Evolutionary conservation across 2,329 filamentous ascomycete genomes (phyloP).

Genomic region (Epicoccum sorghinum): DNA sequence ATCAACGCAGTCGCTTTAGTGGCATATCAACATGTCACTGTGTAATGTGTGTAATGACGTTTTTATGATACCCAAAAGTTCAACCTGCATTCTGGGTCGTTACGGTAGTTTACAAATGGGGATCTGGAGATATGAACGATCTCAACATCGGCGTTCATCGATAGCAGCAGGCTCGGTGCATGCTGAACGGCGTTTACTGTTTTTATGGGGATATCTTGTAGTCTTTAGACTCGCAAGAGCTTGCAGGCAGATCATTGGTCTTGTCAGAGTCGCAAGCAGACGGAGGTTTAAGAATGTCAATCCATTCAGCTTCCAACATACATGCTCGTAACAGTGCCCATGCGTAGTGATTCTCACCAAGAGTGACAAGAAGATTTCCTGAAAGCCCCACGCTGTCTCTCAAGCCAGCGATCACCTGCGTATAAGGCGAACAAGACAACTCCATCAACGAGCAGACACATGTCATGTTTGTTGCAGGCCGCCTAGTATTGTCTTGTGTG

Average conservation of each 20-base stretch:
- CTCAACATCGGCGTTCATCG: constrained; percentile 50
- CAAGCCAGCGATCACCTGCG: too few relatives aligned
- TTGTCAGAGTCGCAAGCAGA: neutral
- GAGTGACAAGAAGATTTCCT: too few relatives aligned
- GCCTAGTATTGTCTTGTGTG: too few relatives aligned
- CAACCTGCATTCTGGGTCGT: constrained; percentile 50
- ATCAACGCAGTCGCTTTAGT: constrained; percentile 40
- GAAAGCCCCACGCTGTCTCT: too few relatives aligned
- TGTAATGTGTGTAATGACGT: constrained; percentile 50
- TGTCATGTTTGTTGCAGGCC: too few relatives aligned
- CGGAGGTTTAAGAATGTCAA: constrained; percentile 16
- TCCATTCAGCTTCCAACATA: constrained; percentile 13
- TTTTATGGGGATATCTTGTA: neutral
- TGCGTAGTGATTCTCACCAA: neutral
- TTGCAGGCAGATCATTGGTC: constrained; percentile 5
- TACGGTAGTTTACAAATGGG: constrained; percentile 31
- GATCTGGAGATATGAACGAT: constrained; percentile 40
- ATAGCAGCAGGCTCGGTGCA: constrained; percentile 22
- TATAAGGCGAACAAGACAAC: too few relatives aligned
- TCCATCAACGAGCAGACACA: too few relatives aligned
- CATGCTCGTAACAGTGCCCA: neutral
- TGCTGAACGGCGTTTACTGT: constrained; percentile 15
- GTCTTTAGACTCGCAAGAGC: neutral
- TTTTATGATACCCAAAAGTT: constrained; percentile 52
- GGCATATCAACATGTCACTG: constrained; percentile 48